Percentiles rank a stretch among this genome's conserved stretches.
Conservation (phyloP, 2,329 filamentous ascomycete genomes). For the Colletotrichum aenigma region DNA sequence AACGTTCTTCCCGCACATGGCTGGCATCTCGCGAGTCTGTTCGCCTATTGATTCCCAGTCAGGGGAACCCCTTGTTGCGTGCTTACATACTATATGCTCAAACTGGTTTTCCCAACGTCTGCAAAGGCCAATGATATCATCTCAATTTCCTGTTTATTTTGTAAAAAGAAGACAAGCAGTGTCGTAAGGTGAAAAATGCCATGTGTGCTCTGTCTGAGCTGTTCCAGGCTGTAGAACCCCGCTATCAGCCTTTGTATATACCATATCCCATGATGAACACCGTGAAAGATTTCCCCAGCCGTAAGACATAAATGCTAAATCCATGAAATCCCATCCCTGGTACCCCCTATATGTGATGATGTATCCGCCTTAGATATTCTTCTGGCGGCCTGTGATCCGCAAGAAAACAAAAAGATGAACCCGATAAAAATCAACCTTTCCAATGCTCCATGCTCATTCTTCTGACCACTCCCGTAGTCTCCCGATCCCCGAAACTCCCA, state of each 20-base stretch:
- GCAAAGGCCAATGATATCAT: background rate
- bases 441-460: background rate
- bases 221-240: conserved; percentile 16
- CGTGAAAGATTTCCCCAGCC: background rate
- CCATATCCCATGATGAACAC: background rate
- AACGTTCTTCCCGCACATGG: background rate
- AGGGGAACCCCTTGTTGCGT: background rate
- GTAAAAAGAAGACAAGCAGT: background rate
- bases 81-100: background rate
- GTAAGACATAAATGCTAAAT: background rate
- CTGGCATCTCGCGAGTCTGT: background rate
- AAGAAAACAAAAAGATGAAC: background rate
- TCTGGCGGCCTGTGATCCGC: background rate
- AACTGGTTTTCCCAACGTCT: background rate
- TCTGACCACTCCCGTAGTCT: background rate
- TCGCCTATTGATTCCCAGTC: background rate
- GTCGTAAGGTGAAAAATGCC: background rate
- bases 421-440: background rate
- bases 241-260: conserved; percentile 11
- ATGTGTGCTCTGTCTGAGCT: conserved; percentile 11
- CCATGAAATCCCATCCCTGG: background rate
- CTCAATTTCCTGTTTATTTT: background rate
- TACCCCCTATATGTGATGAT: background rate
- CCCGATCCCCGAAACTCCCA: background rate
- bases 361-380: background rate